Conservation (phyloP, 2,329 filamentous ascomycete species). For the Clarireedia paspali region DNA sequence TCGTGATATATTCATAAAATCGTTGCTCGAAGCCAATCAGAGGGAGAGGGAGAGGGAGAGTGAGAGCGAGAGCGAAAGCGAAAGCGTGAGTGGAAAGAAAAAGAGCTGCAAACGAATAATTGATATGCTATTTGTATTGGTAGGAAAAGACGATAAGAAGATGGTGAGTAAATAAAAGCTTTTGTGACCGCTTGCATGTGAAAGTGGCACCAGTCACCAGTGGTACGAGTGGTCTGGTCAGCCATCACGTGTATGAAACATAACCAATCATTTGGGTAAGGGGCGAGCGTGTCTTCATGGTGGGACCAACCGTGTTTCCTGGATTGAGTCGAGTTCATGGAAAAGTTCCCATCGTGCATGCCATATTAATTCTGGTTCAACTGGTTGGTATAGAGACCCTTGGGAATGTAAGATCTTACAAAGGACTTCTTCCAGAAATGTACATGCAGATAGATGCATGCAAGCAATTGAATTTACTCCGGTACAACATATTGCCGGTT, state of each 20-base stretch:
- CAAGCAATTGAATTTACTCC: background rate
- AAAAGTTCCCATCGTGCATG: too few species aligned
- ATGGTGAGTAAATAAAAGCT: background rate
- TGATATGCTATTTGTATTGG: background rate
- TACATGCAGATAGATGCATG: background rate
- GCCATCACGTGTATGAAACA: slow-evolving; percentile 1
- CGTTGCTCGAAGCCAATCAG: background rate
- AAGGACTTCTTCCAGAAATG: background rate
- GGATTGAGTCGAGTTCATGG: too few species aligned
- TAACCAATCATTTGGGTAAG: background rate
- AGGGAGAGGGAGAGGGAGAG: background rate
- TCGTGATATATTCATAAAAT: background rate
- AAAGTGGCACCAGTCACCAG: background rate
- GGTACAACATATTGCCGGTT: slow-evolving; percentile 11
- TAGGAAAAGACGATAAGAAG: background rate
- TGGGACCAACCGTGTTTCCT: background rate
- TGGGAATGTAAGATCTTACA: background rate
- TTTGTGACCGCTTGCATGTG: background rate
- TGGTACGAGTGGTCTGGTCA: background rate
- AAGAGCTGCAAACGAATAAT: background rate
- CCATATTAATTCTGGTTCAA: too few species aligned
- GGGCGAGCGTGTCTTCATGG: background rate
- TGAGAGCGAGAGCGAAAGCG: too few species aligned
- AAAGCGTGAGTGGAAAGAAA: background rate
- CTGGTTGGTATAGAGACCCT: background rate